These are phyloP conservation scores for Bromus sterilis DNA, from an alignment of 176 grass and related monocot genomes.

Conservation along the genomic window DNA sequence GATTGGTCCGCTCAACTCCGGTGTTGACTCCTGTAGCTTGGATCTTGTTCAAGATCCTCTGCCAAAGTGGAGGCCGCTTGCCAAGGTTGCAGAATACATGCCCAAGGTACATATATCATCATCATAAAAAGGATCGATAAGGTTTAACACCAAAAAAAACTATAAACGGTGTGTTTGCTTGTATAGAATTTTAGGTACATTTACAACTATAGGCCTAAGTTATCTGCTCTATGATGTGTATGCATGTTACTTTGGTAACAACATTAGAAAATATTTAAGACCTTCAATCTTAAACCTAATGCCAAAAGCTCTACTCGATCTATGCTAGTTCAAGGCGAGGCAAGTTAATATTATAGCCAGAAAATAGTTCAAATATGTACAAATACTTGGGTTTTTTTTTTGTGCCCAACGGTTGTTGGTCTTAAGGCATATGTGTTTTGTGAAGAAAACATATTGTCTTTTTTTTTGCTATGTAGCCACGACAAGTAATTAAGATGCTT, in stretches of 20 bases:
- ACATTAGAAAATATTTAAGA: no score
- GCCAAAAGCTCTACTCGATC: neutral
- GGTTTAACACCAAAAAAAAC: no score
- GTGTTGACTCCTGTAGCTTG: neutral
- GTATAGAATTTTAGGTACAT: no score
- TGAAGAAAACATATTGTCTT: no score
- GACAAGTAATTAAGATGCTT: no score
- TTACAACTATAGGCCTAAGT: no score
- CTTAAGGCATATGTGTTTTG: neutral
- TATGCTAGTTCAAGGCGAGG: neutral
- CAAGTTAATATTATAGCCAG: neutral
- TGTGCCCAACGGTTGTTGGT: neutral
- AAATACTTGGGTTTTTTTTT: neutral
- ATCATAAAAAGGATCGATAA: neutral
- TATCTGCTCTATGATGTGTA: neutral
- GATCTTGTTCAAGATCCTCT: neutral
- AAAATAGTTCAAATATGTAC: neutral
- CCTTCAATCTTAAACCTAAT: no score
- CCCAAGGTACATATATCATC: neutral
- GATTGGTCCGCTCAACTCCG: no score
- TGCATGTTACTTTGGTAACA: neutral
- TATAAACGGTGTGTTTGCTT: no score
- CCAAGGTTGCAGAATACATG: neutral
- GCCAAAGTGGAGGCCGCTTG: neutral
- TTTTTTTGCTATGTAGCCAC: no score